Percentiles rank a stretch among this genome's conserved stretches.
These are phyloP conservation scores for Heterobasidion occidentale DNA, from an alignment of 1,284 basidiomycete species.

Conservation along the genomic window DNA sequence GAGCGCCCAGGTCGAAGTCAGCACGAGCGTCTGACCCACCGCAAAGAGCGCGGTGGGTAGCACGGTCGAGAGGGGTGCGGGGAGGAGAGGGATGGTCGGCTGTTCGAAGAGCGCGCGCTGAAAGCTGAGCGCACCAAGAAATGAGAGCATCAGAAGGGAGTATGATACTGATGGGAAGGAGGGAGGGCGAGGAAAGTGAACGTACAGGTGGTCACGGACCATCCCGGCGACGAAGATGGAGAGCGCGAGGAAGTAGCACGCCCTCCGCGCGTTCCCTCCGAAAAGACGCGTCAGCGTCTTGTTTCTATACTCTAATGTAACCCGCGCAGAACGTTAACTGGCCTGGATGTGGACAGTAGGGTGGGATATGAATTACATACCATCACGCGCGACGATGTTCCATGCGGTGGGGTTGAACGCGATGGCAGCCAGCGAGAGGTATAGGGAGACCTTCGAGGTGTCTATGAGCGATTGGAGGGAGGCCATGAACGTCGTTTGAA, in stretches of 20 bases:
- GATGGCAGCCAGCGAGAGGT: conserved; percentile 56
- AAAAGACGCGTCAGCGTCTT: conserved; percentile 81
- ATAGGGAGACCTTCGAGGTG: conserved; percentile 57
- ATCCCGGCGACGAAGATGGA: conserved; percentile 86
- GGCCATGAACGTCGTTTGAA: not conserved
- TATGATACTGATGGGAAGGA: not conserved
- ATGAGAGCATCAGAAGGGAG: not conserved
- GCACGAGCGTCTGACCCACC: conserved; percentile 73
- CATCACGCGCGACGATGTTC: conserved; percentile 93
- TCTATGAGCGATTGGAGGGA: conserved; percentile 32
- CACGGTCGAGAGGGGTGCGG: conserved; percentile 50
- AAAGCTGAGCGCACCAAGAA: conserved; percentile 34
- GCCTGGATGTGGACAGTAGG: not conserved
- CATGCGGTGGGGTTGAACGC: conserved; percentile 91
- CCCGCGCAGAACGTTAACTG: not conserved
- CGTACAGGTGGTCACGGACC: conserved; percentile 80
- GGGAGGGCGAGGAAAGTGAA: conserved; percentile 12
- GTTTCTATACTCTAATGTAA: conserved; percentile 69
- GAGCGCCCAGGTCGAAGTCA: conserved; percentile 86
- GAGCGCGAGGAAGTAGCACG: conserved; percentile 89
- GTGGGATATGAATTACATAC: conserved; percentile 33
- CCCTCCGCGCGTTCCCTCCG: conserved; percentile 64
- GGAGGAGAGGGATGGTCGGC: conserved; percentile 49
- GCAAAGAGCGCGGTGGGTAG: conserved; percentile 63
- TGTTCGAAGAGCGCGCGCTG: conserved; percentile 67